Percentiles rank a stretch among this genome's conserved stretches.
These are phyloP conservation scores for Laburnicola sp. DNA, from an alignment of 2,329 filamentous ascomycete species.

Conservation along the genomic window DNA sequence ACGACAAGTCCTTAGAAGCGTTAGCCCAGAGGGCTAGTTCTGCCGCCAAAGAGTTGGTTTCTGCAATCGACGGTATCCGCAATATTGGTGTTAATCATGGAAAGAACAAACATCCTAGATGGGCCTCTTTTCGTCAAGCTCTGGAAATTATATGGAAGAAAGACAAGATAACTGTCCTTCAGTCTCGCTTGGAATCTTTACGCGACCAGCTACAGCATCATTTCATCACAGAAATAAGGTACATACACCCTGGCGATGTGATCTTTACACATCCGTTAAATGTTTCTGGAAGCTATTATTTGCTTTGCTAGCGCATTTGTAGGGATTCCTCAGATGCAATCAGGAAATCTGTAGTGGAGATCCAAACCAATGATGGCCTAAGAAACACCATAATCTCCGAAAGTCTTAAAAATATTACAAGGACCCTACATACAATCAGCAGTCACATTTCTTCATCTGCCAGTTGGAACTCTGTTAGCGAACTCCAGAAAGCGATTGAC, in stretches of 20 bases:
- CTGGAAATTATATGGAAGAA: slow-evolving; percentile 6
- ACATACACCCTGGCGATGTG: not conserved
- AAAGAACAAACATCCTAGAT: not conserved
- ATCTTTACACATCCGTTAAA: not conserved
- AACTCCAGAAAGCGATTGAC: not conserved
- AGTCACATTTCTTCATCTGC: too few relatives aligned
- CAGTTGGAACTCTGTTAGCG: not conserved
- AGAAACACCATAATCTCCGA: too few relatives aligned
- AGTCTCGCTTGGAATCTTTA: not conserved
- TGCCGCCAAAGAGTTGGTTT: not conserved
- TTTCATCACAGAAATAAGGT: slow-evolving; percentile 1
- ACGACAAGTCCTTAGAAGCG: not conserved
- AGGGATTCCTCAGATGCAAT: not conserved
- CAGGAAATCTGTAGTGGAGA: too few relatives aligned
- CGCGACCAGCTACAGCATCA: slow-evolving; percentile 7
- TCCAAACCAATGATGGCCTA: too few relatives aligned
- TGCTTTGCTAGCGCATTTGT: not conserved
- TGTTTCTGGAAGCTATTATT: not conserved
- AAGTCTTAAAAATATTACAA: too few relatives aligned
- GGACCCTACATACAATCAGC: too few relatives aligned
- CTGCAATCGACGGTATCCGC: not conserved
- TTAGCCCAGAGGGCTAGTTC: not conserved
- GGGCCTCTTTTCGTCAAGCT: slow-evolving; percentile 10
- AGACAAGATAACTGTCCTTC: slow-evolving; percentile 2
- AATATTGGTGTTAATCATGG: not conserved